These are phyloP conservation scores for Thielaviopsis musarum DNA, from an alignment of 2,329 filamentous ascomycete genomes.

Conservation along the genomic window DNA sequence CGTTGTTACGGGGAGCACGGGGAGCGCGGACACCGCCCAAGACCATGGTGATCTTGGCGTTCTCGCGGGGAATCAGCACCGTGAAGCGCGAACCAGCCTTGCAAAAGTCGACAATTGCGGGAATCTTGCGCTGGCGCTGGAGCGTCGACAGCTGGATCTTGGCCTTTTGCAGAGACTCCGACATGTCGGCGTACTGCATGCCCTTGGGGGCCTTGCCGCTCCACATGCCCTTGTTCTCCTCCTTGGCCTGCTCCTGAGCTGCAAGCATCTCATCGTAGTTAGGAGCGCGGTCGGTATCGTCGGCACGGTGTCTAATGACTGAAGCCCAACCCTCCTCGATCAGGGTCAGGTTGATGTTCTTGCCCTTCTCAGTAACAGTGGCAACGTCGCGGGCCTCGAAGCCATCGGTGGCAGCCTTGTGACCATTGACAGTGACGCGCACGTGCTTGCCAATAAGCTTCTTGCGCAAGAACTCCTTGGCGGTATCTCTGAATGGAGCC, in stretches of 20 bases:
- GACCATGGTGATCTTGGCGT: conserved; percentile 86
- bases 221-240: conserved; percentile 89
- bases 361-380: conserved; percentile 66
- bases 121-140: conserved; percentile 80
- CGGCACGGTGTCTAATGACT: conserved; percentile 85
- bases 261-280: conserved; percentile 83
- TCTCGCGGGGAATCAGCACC: conserved; percentile 77
- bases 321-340: conserved; percentile 91
- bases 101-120: conserved; percentile 90
- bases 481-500: conserved; percentile 75
- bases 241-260: conserved; percentile 68
- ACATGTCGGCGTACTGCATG: conserved; percentile 75
- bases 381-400: conserved; percentile 93
- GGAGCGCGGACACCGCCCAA: conserved; percentile 85
- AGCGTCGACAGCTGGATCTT: conserved; percentile 83
- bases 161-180: conserved; percentile 83
- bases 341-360: conserved; percentile 68
- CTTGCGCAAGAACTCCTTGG: conserved; percentile 91
- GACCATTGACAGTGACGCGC: conserved; percentile 73
- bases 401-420: conserved; percentile 73
- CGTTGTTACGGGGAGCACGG: conserved; percentile 58
- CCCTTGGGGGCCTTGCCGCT: conserved; percentile 70
- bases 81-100: conserved; percentile 95
- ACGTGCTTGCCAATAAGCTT: conserved; percentile 93
- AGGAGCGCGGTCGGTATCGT: conserved; percentile 82